Evolutionary conservation across 352 stramenopile species (phyloP).

Genomic region (Globisporangium sylvaticum): DNA sequence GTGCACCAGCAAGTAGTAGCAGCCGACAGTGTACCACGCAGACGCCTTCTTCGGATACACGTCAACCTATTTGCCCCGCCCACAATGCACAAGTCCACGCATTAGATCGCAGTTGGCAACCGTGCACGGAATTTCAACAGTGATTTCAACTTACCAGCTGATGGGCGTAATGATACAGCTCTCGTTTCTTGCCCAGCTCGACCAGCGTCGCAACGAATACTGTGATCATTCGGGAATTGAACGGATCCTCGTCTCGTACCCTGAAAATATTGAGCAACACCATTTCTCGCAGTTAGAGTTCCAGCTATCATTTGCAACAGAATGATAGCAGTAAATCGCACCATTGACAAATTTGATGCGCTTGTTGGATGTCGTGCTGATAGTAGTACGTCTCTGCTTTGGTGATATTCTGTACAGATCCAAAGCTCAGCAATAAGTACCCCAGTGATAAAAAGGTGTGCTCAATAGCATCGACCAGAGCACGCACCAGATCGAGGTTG

Average conservation of each 20-base stretch:
- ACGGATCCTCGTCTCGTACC: constrained; percentile 71
- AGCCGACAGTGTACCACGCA: constrained; percentile 95
- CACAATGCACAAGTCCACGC: not conserved
- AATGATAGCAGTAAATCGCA: too few relatives aligned
- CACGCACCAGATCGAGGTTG: constrained; percentile 67
- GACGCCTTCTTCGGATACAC: constrained; percentile 90
- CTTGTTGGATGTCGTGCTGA: constrained; percentile 79
- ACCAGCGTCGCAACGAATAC: constrained; percentile 90
- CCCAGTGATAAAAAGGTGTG: constrained; percentile 1
- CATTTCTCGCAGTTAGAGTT: too few relatives aligned
- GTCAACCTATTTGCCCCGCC: constrained; percentile 63
- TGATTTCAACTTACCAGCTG: constrained; percentile 67
- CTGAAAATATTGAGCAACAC: constrained; percentile 23
- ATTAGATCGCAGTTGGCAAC: not conserved
- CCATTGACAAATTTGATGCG: constrained; percentile 76
- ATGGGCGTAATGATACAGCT: constrained; percentile 95
- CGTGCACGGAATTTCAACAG: not conserved
- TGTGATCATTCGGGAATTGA: constrained; percentile 74
- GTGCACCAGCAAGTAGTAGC: constrained; percentile 94
- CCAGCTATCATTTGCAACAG: too few relatives aligned
- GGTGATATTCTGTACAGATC: constrained; percentile 46
- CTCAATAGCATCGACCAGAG: not conserved
- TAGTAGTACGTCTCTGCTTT: constrained; percentile 84
- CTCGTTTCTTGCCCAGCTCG: constrained; percentile 90
- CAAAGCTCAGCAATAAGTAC: not conserved